phyloP scores from a whole-genome alignment of 2,329 filamentous ascomycete species.

The Trichocomaceae sp. region DNA sequence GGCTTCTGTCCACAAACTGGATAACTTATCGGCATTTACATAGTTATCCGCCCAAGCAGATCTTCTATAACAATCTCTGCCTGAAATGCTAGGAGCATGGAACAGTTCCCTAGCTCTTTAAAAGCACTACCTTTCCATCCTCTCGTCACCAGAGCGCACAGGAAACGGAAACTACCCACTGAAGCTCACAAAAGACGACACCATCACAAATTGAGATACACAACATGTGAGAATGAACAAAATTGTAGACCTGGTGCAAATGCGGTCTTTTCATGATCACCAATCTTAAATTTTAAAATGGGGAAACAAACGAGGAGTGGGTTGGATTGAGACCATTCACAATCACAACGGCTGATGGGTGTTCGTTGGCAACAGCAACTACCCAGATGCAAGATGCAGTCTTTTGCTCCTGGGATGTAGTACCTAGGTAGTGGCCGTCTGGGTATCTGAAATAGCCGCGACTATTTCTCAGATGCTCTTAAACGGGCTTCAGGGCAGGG shows the following conservation, averaged over 20 bases:
- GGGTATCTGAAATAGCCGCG: neutral
- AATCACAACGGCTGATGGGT: conserved; percentile 18
- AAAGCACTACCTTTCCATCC: neutral
- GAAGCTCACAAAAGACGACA: conserved; percentile 34
- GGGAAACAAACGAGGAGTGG: conserved; percentile 25
- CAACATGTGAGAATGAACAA: conserved; percentile 37
- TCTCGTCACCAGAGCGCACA: conserved; percentile 1
- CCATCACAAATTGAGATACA: conserved; percentile 28
- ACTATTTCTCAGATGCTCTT: neutral
- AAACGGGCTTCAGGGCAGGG: neutral
- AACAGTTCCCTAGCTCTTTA: neutral
- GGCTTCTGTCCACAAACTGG: conserved; percentile 2
- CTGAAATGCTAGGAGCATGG: neutral
- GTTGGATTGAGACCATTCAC: conserved; percentile 6
- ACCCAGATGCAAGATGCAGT: conserved; percentile 28
- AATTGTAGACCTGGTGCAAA: conserved; percentile 32
- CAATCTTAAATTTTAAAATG: conserved; percentile 38
- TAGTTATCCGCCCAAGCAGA: neutral
- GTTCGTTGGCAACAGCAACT: conserved; percentile 17
- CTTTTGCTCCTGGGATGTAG: conserved; percentile 13
- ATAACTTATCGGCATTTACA: neutral
- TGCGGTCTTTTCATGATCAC: conserved; percentile 25
- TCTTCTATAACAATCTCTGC: neutral
- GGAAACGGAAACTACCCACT: conserved; percentile 24
- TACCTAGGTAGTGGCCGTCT: neutral